A percentile compares a stretch with the other conserved stretches of the same genome.
These are phyloP conservation scores for Apiospora rasikravindrae DNA, from an alignment of 2,329 filamentous ascomycete species.

Conservation along the genomic window DNA sequence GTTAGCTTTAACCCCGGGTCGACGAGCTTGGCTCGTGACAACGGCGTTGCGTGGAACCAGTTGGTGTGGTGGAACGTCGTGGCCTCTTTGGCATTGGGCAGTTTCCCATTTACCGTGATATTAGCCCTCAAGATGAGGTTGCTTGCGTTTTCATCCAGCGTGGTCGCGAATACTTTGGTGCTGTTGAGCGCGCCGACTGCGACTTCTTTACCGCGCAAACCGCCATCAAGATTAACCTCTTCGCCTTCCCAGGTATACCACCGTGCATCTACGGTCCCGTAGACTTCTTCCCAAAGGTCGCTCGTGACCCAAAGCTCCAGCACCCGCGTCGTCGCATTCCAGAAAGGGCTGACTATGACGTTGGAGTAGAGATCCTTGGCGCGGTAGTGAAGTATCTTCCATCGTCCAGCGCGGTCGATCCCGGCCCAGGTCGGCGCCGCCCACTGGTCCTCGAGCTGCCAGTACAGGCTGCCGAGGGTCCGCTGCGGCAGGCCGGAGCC, in stretches of 20 bases:
- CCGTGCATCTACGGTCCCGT: conserved; percentile 51
- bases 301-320: conserved; percentile 61
- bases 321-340: conserved; percentile 53
- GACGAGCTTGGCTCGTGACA: conserved; percentile 50
- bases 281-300: conserved; percentile 58
- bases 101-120: conserved; percentile 48
- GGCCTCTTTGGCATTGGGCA: conserved; percentile 49
- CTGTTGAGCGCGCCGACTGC: conserved; percentile 57
- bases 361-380: conserved; percentile 62
- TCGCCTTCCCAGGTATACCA: conserved; percentile 58
- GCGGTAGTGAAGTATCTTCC: conserved; percentile 66
- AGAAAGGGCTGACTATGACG: conserved; percentile 64
- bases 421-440: conserved; percentile 68
- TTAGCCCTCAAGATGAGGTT: conserved; percentile 44
- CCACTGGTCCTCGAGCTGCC: conserved; percentile 71
- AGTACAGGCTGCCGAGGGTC: conserved; percentile 65
- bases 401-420: conserved; percentile 66
- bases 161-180: conserved; percentile 36
- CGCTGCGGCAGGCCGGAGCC: conserved; percentile 62
- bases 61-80: conserved; percentile 54
- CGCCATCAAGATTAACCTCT: neutral
- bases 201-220: conserved; percentile 43
- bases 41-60: conserved; percentile 52
- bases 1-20: conserved; percentile 49
- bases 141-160: neutral